A percentile compares a stretch with the other conserved stretches of the same genome.
phyloP scores from a whole-genome alignment of 176 grass and related monocot genomes.

The Chloris gayana region DNA sequence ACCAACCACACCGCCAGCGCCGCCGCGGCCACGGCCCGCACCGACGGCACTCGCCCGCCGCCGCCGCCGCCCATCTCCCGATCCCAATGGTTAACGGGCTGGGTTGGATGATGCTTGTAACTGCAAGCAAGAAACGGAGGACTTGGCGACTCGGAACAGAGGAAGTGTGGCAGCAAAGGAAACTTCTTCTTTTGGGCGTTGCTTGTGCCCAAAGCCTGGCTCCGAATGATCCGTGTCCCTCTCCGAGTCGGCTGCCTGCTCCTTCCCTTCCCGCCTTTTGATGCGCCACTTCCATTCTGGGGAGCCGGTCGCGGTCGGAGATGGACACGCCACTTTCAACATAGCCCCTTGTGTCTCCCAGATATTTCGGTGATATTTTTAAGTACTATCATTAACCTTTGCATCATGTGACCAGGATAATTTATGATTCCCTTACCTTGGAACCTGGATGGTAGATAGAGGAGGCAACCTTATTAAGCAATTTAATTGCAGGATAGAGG shows the following conservation, averaged over 20 bases:
- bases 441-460: too few relatives aligned
- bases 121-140: background rate
- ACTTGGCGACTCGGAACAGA: too few relatives aligned
- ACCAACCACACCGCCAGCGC: conserved; percentile 36
- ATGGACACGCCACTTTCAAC: background rate
- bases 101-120: background rate
- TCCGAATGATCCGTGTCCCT: background rate
- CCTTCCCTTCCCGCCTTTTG: background rate
- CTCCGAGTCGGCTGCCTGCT: background rate
- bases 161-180: background rate
- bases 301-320: too few relatives aligned
- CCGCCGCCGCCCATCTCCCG: background rate
- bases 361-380: too few relatives aligned
- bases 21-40: conserved; percentile 24
- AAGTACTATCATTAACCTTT: too few relatives aligned
- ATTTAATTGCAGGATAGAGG: too few relatives aligned
- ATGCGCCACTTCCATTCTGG: background rate
- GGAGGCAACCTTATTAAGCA: too few relatives aligned
- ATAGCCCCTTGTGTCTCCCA: background rate
- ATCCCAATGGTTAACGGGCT: background rate
- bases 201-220: background rate
- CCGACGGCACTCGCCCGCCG: conserved; percentile 11
- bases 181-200: background rate
- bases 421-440: too few relatives aligned
- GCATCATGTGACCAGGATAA: too few relatives aligned